Conservation (phyloP, 257 asterid genomes). For the Eustoma russellianum region DNA sequence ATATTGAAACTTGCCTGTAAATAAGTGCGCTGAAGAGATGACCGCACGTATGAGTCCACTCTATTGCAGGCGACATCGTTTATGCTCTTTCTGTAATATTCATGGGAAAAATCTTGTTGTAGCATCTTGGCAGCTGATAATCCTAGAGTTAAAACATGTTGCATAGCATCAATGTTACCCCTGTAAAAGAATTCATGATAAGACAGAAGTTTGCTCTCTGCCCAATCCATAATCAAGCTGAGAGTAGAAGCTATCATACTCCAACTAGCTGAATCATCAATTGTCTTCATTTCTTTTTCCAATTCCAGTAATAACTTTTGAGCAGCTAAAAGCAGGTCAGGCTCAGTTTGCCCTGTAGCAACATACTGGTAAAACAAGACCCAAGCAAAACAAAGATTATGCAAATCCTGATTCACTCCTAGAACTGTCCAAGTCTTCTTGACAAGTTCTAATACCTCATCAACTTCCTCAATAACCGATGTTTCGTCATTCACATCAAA, state of each 20-base stretch:
- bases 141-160: constrained; percentile 50
- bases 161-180: constrained; percentile 60
- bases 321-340: constrained; percentile 64
- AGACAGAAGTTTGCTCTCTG: constrained; percentile 46
- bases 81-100: constrained; percentile 31
- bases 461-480: constrained; percentile 74
- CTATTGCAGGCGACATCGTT: constrained; percentile 41
- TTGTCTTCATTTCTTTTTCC: constrained; percentile 37
- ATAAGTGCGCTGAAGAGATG: constrained; percentile 54
- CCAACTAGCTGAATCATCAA: constrained; percentile 37
- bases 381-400: constrained; percentile 76
- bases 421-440: constrained; percentile 83
- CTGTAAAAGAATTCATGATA: constrained; percentile 68
- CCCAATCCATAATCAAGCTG: constrained; percentile 52
- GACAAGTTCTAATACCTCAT: constrained; percentile 68
- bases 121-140: constrained; percentile 47
- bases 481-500: constrained; percentile 66
- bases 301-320: constrained; percentile 55
- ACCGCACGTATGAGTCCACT: constrained; percentile 73
- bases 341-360: constrained; percentile 49
- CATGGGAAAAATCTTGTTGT: constrained; percentile 31
- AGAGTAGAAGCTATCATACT: constrained; percentile 41
- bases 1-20: constrained; percentile 60
- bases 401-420: constrained; percentile 56
- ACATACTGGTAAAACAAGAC: constrained; percentile 56